Conservation (phyloP, 1,139 yeast species). For the Blastobotrys apis region DNA sequence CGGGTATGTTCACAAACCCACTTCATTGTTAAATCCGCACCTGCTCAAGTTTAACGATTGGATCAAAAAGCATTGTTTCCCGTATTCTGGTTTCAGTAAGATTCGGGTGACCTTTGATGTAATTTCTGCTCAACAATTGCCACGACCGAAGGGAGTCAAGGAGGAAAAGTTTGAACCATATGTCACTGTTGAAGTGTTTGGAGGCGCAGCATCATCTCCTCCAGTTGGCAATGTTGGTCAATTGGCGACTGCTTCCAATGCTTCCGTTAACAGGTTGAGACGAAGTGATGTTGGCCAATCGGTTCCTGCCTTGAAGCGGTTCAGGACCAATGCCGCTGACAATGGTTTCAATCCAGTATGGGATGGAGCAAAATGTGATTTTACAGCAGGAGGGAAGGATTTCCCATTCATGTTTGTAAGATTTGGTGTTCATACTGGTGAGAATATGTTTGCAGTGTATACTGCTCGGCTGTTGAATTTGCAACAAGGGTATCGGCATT, state of each 20-base stretch:
- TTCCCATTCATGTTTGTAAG: constrained; percentile 49
- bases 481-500: constrained; percentile 73
- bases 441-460: constrained; percentile 54
- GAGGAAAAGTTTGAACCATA: constrained; percentile 51
- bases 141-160: constrained; percentile 53
- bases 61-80: constrained; percentile 7
- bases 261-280: not conserved
- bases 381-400: constrained; percentile 41
- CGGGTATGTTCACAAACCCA: constrained; percentile 82
- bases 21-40: constrained; percentile 17
- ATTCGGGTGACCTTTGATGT: constrained; percentile 35
- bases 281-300: not conserved
- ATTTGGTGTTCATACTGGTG: constrained; percentile 45
- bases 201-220: constrained; percentile 27
- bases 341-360: constrained; percentile 89
- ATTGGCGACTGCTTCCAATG: not conserved
- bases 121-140: constrained; percentile 82
- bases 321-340: constrained; percentile 33
- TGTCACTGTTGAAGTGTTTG: constrained; percentile 54
- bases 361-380: constrained; percentile 49
- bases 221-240: too few species aligned
- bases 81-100: not conserved
- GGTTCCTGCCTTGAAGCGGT: constrained; percentile 1
- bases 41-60: constrained; percentile 9
- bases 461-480: constrained; percentile 49